phyloP scores from a whole-genome alignment of 2,329 filamentous ascomycete species.

The Colletotrichum graminicola region DNA sequence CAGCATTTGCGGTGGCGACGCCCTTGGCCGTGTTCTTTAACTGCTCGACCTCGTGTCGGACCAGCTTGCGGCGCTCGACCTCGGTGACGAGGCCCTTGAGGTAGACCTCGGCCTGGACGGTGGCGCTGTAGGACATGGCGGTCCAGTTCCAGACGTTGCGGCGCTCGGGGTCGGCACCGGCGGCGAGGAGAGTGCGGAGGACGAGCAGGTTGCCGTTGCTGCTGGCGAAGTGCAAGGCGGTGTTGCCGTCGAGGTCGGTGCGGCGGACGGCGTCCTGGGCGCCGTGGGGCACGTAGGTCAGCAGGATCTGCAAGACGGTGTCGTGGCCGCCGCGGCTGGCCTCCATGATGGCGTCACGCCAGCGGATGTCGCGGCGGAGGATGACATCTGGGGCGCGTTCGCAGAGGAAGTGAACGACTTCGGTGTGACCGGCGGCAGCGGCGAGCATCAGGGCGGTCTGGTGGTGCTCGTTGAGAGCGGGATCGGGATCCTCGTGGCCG shows the following conservation, averaged over 20 bases:
- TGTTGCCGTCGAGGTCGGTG: slow-evolving; percentile 82
- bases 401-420: slow-evolving; percentile 79
- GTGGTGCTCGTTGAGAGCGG: slow-evolving; percentile 82
- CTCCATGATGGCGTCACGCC: slow-evolving; percentile 80
- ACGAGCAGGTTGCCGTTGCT: slow-evolving; percentile 84
- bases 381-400: slow-evolving; percentile 73
- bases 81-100: slow-evolving; percentile 82
- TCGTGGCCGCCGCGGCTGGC: slow-evolving; percentile 72
- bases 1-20: slow-evolving; percentile 52
- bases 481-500: slow-evolving; percentile 79
- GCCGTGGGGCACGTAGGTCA: slow-evolving; percentile 71
- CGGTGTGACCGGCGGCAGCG: slow-evolving; percentile 75
- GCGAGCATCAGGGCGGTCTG: slow-evolving; percentile 88
- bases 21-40: slow-evolving; percentile 52
- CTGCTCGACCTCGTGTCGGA: slow-evolving; percentile 53
- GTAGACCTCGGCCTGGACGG: slow-evolving; percentile 86
- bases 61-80: slow-evolving; percentile 70
- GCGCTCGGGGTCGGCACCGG: slow-evolving; percentile 80
- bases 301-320: slow-evolving; percentile 72
- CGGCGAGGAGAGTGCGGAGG: slow-evolving; percentile 80
- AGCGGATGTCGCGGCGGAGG: slow-evolving; percentile 72
- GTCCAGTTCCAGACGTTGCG: slow-evolving; percentile 85
- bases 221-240: slow-evolving; percentile 87
- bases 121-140: slow-evolving; percentile 84
- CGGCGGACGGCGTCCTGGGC: slow-evolving; percentile 65